Percentiles rank a stretch among this genome's conserved stretches.
Conservation (phyloP, 441 rosid genomes). For the Populus hybrid region DNA sequence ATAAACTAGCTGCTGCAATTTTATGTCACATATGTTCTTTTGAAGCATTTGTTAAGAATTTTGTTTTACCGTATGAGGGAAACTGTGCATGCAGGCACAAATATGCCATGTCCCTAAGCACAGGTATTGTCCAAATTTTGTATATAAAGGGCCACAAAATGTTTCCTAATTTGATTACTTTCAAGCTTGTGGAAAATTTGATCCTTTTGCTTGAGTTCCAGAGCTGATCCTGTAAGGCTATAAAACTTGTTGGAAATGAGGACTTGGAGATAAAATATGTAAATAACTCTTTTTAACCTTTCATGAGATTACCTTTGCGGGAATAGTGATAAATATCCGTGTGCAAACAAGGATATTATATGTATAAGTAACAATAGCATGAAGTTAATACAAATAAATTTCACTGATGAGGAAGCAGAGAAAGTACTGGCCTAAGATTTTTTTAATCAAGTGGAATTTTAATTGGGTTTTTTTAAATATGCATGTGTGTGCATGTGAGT, state of each 20-base stretch:
- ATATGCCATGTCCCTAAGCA: not conserved
- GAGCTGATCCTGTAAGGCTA: not conserved
- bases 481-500: too few species aligned
- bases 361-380: too few species aligned
- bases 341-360: not conserved
- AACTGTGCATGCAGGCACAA: not conserved
- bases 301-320: not conserved
- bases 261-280: not conserved
- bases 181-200: not conserved
- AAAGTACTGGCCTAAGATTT: too few species aligned
- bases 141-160: not conserved
- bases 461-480: too few species aligned
- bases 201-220: not conserved
- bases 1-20: not conserved
- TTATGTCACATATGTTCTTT: not conserved
- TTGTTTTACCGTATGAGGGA: not conserved
- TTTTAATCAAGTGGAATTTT: too few species aligned
- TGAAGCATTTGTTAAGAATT: not conserved
- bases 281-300: too few species aligned
- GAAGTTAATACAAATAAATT: too few species aligned
- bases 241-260: not conserved
- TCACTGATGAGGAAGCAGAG: too few species aligned
- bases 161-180: not conserved
- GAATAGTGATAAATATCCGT: not conserved
- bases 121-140: not conserved